A percentile compares a stretch with the other conserved stretches of the same genome.
phyloP scores from a whole-genome alignment of 257 asterid genomes.

The Solanum chmielewskii region DNA sequence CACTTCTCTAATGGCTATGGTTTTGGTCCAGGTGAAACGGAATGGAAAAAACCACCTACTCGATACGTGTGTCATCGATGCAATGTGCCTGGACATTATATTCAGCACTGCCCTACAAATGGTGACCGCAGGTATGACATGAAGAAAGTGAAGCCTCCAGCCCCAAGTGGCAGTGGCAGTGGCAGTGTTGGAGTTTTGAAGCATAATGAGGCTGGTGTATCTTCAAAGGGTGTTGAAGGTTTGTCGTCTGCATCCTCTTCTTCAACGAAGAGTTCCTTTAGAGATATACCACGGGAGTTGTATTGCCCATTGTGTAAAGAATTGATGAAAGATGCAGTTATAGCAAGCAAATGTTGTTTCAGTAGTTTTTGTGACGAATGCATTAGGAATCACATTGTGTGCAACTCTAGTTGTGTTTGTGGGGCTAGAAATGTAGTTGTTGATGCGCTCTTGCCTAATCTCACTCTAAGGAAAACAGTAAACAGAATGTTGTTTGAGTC shows the following conservation, averaged over 20 bases:
- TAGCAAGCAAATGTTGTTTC: background rate
- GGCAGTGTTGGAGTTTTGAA: slow-evolving; percentile 58
- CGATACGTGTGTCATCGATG: slow-evolving; percentile 95
- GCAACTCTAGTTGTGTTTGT: slow-evolving; percentile 61
- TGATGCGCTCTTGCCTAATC: slow-evolving; percentile 90
- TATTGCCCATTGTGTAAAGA: background rate
- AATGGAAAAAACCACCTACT: slow-evolving; percentile 77
- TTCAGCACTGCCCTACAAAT: slow-evolving; percentile 95
- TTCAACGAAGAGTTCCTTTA: slow-evolving; percentile 59
- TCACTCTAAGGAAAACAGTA: slow-evolving; percentile 78
- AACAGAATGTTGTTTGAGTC: slow-evolving; percentile 57
- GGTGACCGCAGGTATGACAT: slow-evolving; percentile 87
- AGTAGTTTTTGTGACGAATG: slow-evolving; percentile 27
- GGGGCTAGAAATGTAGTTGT: slow-evolving; percentile 73
- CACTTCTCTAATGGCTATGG: slow-evolving; percentile 33
- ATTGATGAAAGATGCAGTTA: background rate
- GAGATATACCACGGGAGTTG: slow-evolving; percentile 66
- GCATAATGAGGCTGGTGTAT: background rate
- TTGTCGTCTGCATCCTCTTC: slow-evolving; percentile 12
- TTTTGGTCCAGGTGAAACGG: slow-evolving; percentile 70
- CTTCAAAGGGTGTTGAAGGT: slow-evolving; percentile 35
- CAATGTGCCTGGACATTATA: slow-evolving; percentile 84
- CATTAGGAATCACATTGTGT: slow-evolving; percentile 66
- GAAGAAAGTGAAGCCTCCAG: slow-evolving; percentile 53
- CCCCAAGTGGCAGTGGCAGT: slow-evolving; percentile 94